Evolutionary conservation across 1,284 basidiomycete species (phyloP).

Genomic region (Coniferiporia weirii): DNA sequence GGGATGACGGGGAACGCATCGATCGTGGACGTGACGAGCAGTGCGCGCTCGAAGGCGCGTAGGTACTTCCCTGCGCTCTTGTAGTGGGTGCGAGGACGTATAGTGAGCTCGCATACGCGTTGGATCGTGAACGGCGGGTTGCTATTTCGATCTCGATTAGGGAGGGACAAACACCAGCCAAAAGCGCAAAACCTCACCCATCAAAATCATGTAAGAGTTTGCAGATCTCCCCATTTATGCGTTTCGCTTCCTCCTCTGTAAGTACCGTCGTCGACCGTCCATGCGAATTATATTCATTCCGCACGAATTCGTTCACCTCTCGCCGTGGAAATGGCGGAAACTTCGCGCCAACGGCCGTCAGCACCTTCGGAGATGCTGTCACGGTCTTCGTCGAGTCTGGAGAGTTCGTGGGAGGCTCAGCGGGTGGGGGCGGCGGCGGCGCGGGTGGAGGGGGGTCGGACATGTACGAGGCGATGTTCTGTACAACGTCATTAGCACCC

Average conservation of each 20-base stretch:
- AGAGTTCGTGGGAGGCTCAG: constrained; percentile 10
- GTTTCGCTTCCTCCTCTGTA: constrained; percentile 57
- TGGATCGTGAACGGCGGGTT: constrained; percentile 91
- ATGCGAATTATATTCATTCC: constrained; percentile 43
- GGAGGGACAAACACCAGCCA: constrained; percentile 13
- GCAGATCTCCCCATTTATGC: constrained; percentile 56
- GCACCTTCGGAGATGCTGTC: constrained; percentile 18
- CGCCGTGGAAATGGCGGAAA: constrained; percentile 76
- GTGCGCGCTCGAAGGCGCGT: constrained; percentile 80
- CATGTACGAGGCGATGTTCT: constrained; percentile 61
- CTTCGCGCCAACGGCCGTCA: constrained; percentile 59
- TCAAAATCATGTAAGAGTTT: constrained; percentile 74
- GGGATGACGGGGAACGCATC: constrained; percentile 57
- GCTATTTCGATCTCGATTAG: constrained; percentile 27
- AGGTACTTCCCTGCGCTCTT: constrained; percentile 83
- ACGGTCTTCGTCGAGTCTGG: constrained; percentile 8
- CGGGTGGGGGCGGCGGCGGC: constrained; percentile 25
- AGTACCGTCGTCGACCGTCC: constrained; percentile 58
- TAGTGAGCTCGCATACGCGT: constrained; percentile 81
- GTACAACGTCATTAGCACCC: constrained; percentile 15
- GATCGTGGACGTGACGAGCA: constrained; percentile 82
- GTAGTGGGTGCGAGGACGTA: constrained; percentile 70
- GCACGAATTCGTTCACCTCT: constrained; percentile 30
- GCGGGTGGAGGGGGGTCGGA: constrained; percentile 40
- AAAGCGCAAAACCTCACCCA: constrained; percentile 42